phyloP scores from a whole-genome alignment of 306 rosid genomes.

The Medicago ruthenica region DNA sequence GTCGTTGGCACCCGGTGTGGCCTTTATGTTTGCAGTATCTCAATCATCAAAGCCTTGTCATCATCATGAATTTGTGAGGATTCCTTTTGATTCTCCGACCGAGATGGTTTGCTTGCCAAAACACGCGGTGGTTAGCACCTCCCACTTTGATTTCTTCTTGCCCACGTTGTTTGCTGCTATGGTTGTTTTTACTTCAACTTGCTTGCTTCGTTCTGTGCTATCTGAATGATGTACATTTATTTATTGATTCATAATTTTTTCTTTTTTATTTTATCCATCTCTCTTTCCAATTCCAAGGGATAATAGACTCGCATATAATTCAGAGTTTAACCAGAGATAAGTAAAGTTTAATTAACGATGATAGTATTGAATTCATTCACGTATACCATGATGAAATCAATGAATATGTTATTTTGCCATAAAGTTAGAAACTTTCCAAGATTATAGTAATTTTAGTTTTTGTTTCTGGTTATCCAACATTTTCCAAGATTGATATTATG shows the following conservation, averaged over 20 bases:
- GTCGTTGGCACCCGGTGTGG: constrained; percentile 58
- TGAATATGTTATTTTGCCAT: neutral
- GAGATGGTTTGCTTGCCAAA: constrained; percentile 68
- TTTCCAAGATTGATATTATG: too few relatives aligned
- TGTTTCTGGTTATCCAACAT: neutral
- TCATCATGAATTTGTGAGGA: constrained; percentile 43
- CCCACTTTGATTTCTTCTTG: constrained; percentile 66
- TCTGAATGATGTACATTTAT: constrained; percentile 25
- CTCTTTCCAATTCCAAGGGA: neutral
- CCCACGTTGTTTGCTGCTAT: constrained; percentile 79
- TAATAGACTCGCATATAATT: neutral
- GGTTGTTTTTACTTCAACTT: constrained; percentile 62
- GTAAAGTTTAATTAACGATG: neutral
- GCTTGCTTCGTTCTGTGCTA: constrained; percentile 55
- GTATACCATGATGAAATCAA: neutral
- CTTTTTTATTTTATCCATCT: neutral
- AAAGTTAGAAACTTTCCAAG: neutral
- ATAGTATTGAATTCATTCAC: neutral
- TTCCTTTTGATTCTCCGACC: constrained; percentile 67
- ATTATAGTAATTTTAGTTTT: too few relatives aligned
- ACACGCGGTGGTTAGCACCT: constrained; percentile 50
- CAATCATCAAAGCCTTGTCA: constrained; percentile 49
- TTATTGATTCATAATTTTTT: neutral
- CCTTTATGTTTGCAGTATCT: constrained; percentile 57
- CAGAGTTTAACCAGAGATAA: neutral